These are phyloP conservation scores for Oryza glaberrima DNA, from an alignment of 176 grass and related monocot species.

Conservation along the genomic window DNA sequence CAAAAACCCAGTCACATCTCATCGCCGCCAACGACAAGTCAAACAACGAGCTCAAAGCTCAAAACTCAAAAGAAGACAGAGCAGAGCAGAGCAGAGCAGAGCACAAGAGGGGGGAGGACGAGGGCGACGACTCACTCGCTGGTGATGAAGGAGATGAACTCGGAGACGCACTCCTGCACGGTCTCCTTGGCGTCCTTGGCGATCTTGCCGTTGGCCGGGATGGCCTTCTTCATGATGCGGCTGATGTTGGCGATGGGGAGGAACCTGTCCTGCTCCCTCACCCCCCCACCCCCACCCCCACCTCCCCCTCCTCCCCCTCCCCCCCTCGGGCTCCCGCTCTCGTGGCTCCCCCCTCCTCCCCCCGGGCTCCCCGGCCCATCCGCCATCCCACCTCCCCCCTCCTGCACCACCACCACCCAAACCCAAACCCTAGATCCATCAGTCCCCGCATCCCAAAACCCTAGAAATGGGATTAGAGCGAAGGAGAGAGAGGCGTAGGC, in stretches of 20 bases:
- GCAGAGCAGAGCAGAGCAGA: neutral
- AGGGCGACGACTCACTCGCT: slow-evolving; percentile 52
- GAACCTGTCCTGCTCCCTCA: slow-evolving; percentile 82
- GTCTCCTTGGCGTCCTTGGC: slow-evolving; percentile 87
- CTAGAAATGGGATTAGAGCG: neutral
- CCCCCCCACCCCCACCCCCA: slow-evolving; percentile 13
- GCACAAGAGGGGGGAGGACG: too few species aligned
- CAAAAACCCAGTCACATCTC: neutral
- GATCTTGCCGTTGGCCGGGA: slow-evolving; percentile 78
- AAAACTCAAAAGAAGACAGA: neutral
- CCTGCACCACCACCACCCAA: neutral
- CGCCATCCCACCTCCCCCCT: slow-evolving; percentile 38
- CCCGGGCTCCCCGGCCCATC: slow-evolving; percentile 57
- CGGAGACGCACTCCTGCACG: slow-evolving; percentile 84
- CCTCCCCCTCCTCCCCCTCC: slow-evolving; percentile 34
- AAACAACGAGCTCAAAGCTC: neutral
- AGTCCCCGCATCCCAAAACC: slow-evolving; percentile 30
- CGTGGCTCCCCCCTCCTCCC: slow-evolving; percentile 52
- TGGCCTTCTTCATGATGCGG: slow-evolving; percentile 91
- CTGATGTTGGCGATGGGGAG: slow-evolving; percentile 84
- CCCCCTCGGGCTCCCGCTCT: slow-evolving; percentile 43
- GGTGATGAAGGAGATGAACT: slow-evolving; percentile 91
- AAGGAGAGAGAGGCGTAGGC: neutral
- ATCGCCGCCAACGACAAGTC: neutral
- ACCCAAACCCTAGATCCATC: slow-evolving; percentile 64